phyloP scores from a whole-genome alignment of 2,329 filamentous ascomycete genomes.

The Podosphaera leucotricha region DNA sequence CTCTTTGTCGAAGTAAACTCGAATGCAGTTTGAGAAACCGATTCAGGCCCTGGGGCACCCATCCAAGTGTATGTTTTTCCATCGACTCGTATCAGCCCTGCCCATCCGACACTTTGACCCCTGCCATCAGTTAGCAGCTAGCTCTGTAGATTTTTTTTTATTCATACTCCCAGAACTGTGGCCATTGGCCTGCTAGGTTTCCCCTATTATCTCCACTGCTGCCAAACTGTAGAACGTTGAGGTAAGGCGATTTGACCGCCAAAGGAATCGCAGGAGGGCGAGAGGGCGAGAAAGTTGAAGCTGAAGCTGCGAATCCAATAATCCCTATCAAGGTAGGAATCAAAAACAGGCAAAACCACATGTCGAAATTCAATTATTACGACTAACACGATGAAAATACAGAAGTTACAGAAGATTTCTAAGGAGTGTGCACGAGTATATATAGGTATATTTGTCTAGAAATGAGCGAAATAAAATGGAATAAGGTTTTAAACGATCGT shows the following conservation, averaged over 20 bases:
- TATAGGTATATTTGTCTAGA: too few relatives aligned
- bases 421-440: too few relatives aligned
- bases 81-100: slow-evolving; percentile 47
- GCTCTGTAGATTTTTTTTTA: not conserved
- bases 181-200: slow-evolving; percentile 44
- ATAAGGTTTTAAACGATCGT: too few relatives aligned
- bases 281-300: slow-evolving; percentile 36
- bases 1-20: slow-evolving; percentile 52
- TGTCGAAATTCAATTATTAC: not conserved
- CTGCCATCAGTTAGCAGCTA: slow-evolving; percentile 15
- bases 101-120: slow-evolving; percentile 36
- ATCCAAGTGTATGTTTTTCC: slow-evolving; percentile 41
- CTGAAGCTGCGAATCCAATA: slow-evolving; percentile 2
- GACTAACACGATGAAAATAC: too few relatives aligned
- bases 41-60: slow-evolving; percentile 26
- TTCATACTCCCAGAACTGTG: slow-evolving; percentile 42
- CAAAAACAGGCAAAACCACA: not conserved
- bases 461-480: too few relatives aligned
- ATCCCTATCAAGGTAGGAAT: not conserved
- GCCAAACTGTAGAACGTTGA: slow-evolving; percentile 45
- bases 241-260: slow-evolving; percentile 51
- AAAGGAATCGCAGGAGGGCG: slow-evolving; percentile 46
- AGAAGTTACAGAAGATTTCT: too few relatives aligned
- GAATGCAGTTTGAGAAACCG: slow-evolving; percentile 36
- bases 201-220: slow-evolving; percentile 38